phyloP scores from a whole-genome alignment of 2,329 filamentous ascomycete species.

The Zymoseptoria crescenta region DNA sequence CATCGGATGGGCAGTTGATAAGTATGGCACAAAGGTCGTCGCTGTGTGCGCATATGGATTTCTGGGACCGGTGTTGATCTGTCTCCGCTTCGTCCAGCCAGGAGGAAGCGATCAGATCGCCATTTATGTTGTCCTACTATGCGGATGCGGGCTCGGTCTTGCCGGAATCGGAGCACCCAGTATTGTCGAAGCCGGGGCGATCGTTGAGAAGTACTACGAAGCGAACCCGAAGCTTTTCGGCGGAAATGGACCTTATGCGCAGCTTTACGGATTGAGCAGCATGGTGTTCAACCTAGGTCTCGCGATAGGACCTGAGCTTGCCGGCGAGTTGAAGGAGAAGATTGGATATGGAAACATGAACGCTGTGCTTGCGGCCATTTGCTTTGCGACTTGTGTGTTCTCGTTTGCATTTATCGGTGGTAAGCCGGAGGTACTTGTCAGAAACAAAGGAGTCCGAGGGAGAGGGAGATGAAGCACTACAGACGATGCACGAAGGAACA shows the following conservation, averaged over 20 bases:
- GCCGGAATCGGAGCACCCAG: slow-evolving; percentile 47
- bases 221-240: slow-evolving; percentile 51
- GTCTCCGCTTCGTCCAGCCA: slow-evolving; percentile 37
- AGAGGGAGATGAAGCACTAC: neutral
- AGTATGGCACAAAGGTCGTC: slow-evolving; percentile 37
- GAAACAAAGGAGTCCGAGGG: neutral
- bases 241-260: slow-evolving; percentile 52
- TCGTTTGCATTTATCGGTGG: slow-evolving; percentile 43
- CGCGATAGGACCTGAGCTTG: slow-evolving; percentile 52
- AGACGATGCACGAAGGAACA: neutral
- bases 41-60: slow-evolving; percentile 37
- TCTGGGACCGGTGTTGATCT: slow-evolving; percentile 36
- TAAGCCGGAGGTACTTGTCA: slow-evolving; percentile 14
- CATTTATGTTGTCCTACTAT: slow-evolving; percentile 41
- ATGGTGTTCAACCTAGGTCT: slow-evolving; percentile 55
- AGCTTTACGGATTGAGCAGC: slow-evolving; percentile 58
- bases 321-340: slow-evolving; percentile 43
- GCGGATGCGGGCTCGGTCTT: slow-evolving; percentile 45
- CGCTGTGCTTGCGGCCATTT: slow-evolving; percentile 41
- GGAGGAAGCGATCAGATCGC: slow-evolving; percentile 36
- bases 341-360: slow-evolving; percentile 55
- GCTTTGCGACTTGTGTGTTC: slow-evolving; percentile 37
- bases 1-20: slow-evolving; percentile 42
- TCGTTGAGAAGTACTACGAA: slow-evolving; percentile 49
- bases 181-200: slow-evolving; percentile 50